A percentile compares a stretch with the other conserved stretches of the same genome.
Evolutionary conservation across 176 grass and related monocot species (phyloP).

Genomic region (Microstegium vimineum): DNA sequence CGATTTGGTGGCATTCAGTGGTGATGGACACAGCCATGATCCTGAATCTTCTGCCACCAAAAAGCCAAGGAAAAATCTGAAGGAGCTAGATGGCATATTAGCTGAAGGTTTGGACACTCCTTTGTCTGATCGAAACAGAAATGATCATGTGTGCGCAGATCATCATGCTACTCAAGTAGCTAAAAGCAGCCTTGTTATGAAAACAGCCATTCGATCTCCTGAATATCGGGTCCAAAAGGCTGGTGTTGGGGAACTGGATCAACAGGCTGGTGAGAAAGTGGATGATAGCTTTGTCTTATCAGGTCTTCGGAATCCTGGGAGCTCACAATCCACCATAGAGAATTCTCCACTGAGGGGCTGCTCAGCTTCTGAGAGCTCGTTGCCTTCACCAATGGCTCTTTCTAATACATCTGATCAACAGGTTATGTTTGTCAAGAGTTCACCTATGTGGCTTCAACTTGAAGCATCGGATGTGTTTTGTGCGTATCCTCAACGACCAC

Average conservation of each 20-base stretch:
- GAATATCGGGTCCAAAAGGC: not conserved
- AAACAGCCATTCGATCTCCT: not conserved
- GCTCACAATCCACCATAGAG: not conserved
- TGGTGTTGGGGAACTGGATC: not conserved
- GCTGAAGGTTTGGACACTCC: conserved; percentile 4
- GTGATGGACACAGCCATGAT: conserved; percentile 13
- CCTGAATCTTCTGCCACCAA: conserved; percentile 1
- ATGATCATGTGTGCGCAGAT: not conserved
- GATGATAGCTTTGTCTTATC: not conserved
- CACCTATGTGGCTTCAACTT: conserved; percentile 38
- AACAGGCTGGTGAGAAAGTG: not conserved
- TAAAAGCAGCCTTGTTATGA: not conserved
- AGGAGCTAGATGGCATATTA: not conserved
- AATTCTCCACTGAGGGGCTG: not conserved
- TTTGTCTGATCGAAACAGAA: conserved; percentile 17
- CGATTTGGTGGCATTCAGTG: not conserved
- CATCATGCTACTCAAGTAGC: not conserved
- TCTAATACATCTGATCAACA: too few species aligned
- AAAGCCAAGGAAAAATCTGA: conserved; percentile 25
- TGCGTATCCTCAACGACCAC: conserved; percentile 38
- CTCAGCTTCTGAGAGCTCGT: conserved; percentile 1
- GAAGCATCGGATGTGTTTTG: conserved; percentile 48
- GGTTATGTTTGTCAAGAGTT: conserved; percentile 5
- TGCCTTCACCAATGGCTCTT: not conserved
- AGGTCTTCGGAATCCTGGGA: not conserved